phyloP scores from a whole-genome alignment of 1,284 basidiomycete genomes.

The Amylostereum areolatum region DNA sequence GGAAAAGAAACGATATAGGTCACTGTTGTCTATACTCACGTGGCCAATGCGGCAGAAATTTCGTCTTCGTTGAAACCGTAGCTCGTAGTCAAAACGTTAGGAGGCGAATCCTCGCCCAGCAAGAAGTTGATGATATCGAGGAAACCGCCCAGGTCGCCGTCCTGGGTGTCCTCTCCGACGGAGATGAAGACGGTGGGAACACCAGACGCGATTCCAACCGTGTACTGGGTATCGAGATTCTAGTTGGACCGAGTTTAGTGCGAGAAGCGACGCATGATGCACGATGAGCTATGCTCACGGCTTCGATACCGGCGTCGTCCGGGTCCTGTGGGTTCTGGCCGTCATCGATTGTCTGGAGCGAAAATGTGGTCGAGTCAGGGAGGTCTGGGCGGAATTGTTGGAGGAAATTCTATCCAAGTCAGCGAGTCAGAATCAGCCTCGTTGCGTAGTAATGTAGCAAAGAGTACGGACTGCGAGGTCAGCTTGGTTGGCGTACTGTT shows the following conservation, averaged over 20 bases:
- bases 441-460: neutral
- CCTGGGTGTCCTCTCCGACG: constrained; percentile 41
- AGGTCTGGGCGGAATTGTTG: constrained; percentile 20
- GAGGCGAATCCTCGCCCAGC: constrained; percentile 33
- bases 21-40: constrained; percentile 11
- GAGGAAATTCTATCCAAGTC: constrained; percentile 10
- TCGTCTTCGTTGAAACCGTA: constrained; percentile 43
- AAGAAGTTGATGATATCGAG: constrained; percentile 52
- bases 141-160: constrained; percentile 52
- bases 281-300: constrained; percentile 32
- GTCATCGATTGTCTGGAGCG: constrained; percentile 18
- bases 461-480: constrained; percentile 4
- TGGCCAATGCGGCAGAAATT: neutral
- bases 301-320: constrained; percentile 26
- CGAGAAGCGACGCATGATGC: too few relatives aligned
- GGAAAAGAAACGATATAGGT: too few relatives aligned
- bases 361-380: constrained; percentile 18
- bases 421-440: too few relatives aligned
- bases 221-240: constrained; percentile 34
- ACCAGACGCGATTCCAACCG: constrained; percentile 52
- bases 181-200: constrained; percentile 53
- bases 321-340: neutral
- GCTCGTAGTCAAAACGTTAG: constrained; percentile 44
- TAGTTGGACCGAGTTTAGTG: neutral
- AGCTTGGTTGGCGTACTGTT: constrained; percentile 19